Base-by-base conservation (phyloP, 139 green algal species). In the Desmodesmus armatus region DNA sequence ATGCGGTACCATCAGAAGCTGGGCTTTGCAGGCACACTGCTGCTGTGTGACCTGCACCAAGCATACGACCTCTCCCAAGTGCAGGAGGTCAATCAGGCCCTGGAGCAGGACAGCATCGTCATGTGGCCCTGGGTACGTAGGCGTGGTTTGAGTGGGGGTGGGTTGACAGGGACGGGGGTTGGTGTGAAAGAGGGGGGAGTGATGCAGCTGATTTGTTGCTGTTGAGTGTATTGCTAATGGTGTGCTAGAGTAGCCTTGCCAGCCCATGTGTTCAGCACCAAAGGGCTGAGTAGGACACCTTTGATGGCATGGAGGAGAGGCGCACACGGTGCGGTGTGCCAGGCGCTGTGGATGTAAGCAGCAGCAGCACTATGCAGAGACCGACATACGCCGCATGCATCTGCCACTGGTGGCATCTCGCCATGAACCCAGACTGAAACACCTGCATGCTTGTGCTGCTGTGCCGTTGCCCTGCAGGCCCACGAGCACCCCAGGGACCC, bases 1-100 rank as follows among this genome's bases (percentile, higher is more conserved):
- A 11, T 69, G 60, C 11, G 5, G 60, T 69, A 69, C 60, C 60
- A 69, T 17, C 15, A 9, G 60, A 9, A 69, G 60, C 17, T 69
- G 25, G 60, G 60, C 60, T 69, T 69, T 69, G 60, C 60, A 37
- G 60, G 60, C 60, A 69, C 60, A 9, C 15, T 69, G 5, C 13
- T 69, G 60, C 60, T 69, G 60, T 69, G 60, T 33, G 60, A 69
- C 5, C 60, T 33, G 60, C 60, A 69, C 60, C 60, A 69, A 33
- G 17, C 27, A 17, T 9, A 9, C 5, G 60, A 29, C 25, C 60
- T 69, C 11, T 33, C n/a, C 11, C 27, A 29, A 33, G 11, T 33
- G 60, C 60, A 9, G 17, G 60, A 9, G 17, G 25, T 69, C 11
- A 5, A 33, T 5, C 11, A 9, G 17, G 60, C 60, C 11, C 9